Evolutionary conservation across 805 yeast species (phyloP).

Genomic region (Priceomyces carsonii): DNA sequence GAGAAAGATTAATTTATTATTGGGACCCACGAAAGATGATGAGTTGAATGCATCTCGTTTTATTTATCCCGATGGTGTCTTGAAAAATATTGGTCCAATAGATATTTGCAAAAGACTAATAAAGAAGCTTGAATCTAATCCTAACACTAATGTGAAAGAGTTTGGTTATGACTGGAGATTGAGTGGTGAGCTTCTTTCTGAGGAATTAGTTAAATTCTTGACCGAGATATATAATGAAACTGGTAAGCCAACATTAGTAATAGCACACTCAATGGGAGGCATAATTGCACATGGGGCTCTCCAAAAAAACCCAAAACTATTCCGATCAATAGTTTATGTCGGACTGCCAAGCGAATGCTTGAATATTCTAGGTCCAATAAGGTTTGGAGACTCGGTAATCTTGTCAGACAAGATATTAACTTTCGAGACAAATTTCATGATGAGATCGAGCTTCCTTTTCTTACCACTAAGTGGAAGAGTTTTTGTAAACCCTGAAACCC

Average conservation of each 20-base stretch:
- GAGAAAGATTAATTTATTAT: conserved; percentile 62
- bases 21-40: conserved; percentile 75
- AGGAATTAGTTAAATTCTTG: conserved; percentile 52
- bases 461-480: conserved; percentile 75
- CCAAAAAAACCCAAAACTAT: conserved; percentile 63
- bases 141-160: conserved; percentile 61
- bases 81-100: conserved; percentile 84
- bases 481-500: conserved; percentile 62
- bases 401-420: conserved; percentile 74
- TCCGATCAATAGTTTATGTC: conserved; percentile 76
- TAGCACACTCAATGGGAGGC: conserved; percentile 97
- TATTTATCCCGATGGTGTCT: conserved; percentile 72
- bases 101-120: conserved; percentile 70
- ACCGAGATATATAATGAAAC: conserved; percentile 45
- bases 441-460: conserved; percentile 82
- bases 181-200: conserved; percentile 56
- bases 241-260: conserved; percentile 63
- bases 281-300: conserved; percentile 78
- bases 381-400: conserved; percentile 79
- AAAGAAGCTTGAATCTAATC: conserved; percentile 51
- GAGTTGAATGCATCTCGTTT: conserved; percentile 54
- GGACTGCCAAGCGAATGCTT: conserved; percentile 86
- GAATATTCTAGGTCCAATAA: conserved; percentile 80
- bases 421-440: conserved; percentile 80
- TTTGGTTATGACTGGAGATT: conserved; percentile 96